phyloP scores from a whole-genome alignment of 129 eudicot species.

The sunflower (Helianthus annuus) region DNA sequence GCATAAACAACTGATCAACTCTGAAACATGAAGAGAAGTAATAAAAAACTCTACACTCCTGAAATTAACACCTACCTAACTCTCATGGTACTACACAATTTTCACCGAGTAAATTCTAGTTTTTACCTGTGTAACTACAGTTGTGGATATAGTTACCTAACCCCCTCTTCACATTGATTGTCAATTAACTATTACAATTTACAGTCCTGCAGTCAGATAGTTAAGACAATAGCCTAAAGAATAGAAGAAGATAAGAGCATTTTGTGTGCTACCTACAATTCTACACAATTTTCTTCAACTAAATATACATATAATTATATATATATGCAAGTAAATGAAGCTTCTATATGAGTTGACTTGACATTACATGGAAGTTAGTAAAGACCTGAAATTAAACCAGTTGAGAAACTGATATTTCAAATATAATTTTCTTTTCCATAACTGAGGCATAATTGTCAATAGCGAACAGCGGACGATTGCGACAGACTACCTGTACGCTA shows the following conservation, averaged over 20 bases:
- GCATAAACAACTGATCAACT: not conserved
- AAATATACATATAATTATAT: too few species aligned
- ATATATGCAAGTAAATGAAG: not conserved
- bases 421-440: too few species aligned
- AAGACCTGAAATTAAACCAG: too few species aligned
- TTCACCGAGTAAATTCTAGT: conserved; percentile 6
- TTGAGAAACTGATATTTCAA: too few species aligned
- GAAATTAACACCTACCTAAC: not conserved
- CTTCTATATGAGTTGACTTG: not conserved
- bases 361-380: not conserved
- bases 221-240: not conserved
- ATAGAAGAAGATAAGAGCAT: not conserved
- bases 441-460: too few species aligned
- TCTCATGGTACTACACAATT: not conserved
- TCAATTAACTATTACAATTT: not conserved
- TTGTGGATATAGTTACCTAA: conserved; percentile 19
- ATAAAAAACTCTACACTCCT: not conserved
- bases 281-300: not conserved
- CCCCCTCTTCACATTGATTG: not conserved
- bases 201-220: conserved; percentile 23
- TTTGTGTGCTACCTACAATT: not conserved
- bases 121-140: conserved; percentile 21
- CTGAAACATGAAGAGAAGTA: not conserved
- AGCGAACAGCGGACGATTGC: too few species aligned
- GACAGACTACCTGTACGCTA: too few species aligned